Base-by-base conservation (phyloP, 176 grass and related monocot genomes). In the Lolium rigidum region DNA sequence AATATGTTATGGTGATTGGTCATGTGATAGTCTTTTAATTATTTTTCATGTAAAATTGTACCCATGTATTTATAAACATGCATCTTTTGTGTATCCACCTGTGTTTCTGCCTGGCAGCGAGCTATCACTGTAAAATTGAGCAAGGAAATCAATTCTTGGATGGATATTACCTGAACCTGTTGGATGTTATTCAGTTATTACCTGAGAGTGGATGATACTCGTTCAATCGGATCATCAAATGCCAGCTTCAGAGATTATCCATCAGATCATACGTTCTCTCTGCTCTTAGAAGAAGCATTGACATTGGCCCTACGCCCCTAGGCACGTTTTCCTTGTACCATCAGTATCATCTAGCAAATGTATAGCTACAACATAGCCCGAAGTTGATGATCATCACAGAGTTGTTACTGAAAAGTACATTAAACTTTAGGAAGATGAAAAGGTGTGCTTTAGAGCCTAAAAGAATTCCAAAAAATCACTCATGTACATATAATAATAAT, bases 201-300 rank as follows among this genome's bases (percentile, higher is more conserved):
- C 31, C 15, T 28, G 16, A 67, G 44, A 70, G 55, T 18, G 13
- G 12, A 82, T 25, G 9, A 14, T 14, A 7, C 28, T 55, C 21
- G 54, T 73, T 83, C 60, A 10, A 73, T 55, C 43, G 50, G 1
- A 17, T 66, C 57, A 41, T 25, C 3, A 24, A 57, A 15, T 31
- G 14, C 64, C 69, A 80, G 22, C 78, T 52, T 41, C 25, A 35
- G 70, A 28, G 64, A 60, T 4, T 52, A n/a, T 22, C 62, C 37
- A 37, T 54, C 52, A 21, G 81, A 77, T 77, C 61, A 31, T 15
- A 54, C 7, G 20, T 14, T 83, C 70, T 82, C 64, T 64, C 25
- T 24, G 54, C 65, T 86, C 26, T 72, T 21, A 73, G 83, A 10
- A 72, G n/a, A 64, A 77, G 70, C 61, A 52, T 44, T 55, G 20